Percentiles rank a stretch among this genome's conserved stretches.
Conservation (phyloP, 2,329 filamentous ascomycete genomes). For the Fusarium napiforme region DNA sequence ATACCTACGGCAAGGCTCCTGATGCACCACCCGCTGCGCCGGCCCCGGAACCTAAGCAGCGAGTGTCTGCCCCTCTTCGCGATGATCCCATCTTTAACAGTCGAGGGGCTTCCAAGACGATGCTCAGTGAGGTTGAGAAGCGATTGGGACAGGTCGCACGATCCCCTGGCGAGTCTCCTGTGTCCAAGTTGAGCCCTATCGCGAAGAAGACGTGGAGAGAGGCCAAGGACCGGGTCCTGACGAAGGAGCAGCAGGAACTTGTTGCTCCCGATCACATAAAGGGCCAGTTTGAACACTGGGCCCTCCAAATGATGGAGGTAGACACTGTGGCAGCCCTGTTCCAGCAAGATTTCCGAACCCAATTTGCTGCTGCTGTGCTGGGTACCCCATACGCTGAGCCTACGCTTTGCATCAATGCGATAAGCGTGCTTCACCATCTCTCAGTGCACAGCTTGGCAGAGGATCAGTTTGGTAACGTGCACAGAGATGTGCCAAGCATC, state of each 20-base stretch:
- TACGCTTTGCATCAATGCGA: slow-evolving; percentile 75
- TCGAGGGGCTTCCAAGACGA: slow-evolving; percentile 50
- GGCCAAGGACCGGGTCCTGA: slow-evolving; percentile 60
- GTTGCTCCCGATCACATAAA: slow-evolving; percentile 61
- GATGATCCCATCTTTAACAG: slow-evolving; percentile 59
- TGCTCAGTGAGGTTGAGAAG: slow-evolving; percentile 59
- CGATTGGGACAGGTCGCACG: slow-evolving; percentile 56
- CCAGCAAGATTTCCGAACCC: slow-evolving; percentile 73
- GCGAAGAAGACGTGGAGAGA: slow-evolving; percentile 62
- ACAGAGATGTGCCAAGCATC: slow-evolving; percentile 79
- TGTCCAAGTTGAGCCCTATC: slow-evolving; percentile 61
- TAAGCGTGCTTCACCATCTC: slow-evolving; percentile 75
- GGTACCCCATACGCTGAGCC: slow-evolving; percentile 78
- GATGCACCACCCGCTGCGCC: slow-evolving; percentile 48
- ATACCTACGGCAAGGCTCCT: slow-evolving; percentile 64
- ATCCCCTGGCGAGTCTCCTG: slow-evolving; percentile 61
- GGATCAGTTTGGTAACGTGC: slow-evolving; percentile 87
- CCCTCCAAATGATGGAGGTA: slow-evolving; percentile 57
- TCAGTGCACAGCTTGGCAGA: slow-evolving; percentile 80
- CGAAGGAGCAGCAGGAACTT: slow-evolving; percentile 65
- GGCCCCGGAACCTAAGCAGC: slow-evolving; percentile 46
- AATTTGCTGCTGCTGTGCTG: slow-evolving; percentile 74
- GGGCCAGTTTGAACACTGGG: slow-evolving; percentile 60
- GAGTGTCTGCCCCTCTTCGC: slow-evolving; percentile 54
- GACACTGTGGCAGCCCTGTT: slow-evolving; percentile 74